A percentile compares a stretch with the other conserved stretches of the same genome.
Evolutionary conservation across 768 basidiomycete genomes (phyloP).

Genomic region (Pleurotus cornucopiae): DNA sequence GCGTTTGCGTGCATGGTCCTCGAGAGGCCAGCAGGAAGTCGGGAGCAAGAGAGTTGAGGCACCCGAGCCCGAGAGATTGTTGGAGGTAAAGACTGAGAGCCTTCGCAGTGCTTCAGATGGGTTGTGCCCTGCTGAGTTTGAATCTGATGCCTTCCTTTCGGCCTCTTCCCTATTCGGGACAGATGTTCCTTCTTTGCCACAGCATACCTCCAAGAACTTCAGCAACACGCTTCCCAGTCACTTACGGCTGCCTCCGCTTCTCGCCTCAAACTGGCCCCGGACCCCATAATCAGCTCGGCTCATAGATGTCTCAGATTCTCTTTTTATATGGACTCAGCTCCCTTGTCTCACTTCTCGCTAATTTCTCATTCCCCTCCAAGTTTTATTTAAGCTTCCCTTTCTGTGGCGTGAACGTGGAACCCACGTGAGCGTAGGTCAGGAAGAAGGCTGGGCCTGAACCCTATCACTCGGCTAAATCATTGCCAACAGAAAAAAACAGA

Average conservation of each 20-base stretch:
- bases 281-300: neutral
- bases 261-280: neutral
- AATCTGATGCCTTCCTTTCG: conserved; percentile 4
- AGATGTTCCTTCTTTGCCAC: conserved; percentile 8
- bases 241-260: conserved; percentile 5
- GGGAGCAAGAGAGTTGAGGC: neutral
- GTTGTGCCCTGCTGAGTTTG: conserved; percentile 7
- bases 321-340: neutral
- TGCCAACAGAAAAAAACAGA: conserved; percentile 8
- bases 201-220: conserved; percentile 10
- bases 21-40: neutral
- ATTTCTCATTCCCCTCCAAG: conserved; percentile 5
- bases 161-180: conserved; percentile 1
- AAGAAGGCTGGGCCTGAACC: conserved; percentile 3
- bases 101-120: conserved; percentile 7
- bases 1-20: conserved; percentile 3
- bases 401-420: conserved; percentile 1
- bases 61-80: conserved; percentile 2
- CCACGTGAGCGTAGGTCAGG: conserved; percentile 4
- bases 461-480: conserved; percentile 6
- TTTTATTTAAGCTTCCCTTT: conserved; percentile 7
- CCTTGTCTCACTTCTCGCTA: neutral
- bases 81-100: conserved; percentile 3
- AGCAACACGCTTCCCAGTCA: conserved; percentile 8
- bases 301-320: neutral